These are phyloP conservation scores for Cornus controversa DNA, from an alignment of 148 eudicot species.

Conservation along the genomic window DNA sequence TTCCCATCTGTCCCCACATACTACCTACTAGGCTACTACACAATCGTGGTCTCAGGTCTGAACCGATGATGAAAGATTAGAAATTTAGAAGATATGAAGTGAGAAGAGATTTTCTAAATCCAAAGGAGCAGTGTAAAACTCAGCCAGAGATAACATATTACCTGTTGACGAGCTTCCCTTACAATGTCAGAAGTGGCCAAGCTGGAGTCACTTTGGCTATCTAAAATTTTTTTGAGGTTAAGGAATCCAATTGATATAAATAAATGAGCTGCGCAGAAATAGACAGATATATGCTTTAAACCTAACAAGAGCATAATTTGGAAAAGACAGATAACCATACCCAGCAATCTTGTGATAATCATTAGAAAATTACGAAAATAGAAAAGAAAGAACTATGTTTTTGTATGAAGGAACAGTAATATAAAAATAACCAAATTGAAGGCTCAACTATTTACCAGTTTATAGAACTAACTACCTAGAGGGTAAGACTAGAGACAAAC, in stretches of 20 bases:
- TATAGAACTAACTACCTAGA: too few species aligned
- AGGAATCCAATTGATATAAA: conserved; percentile 20
- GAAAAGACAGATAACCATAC: neutral
- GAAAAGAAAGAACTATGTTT: neutral
- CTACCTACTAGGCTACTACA: neutral
- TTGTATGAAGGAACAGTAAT: neutral
- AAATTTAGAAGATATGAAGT: neutral
- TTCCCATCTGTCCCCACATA: neutral
- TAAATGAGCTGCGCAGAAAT: neutral
- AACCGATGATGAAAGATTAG: neutral
- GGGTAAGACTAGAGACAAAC: too few species aligned
- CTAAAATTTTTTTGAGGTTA: conserved; percentile 44
- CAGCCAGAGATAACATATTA: conserved; percentile 14
- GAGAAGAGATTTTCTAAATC: neutral
- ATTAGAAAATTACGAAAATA: too few species aligned
- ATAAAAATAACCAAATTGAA: neutral
- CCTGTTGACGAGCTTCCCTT: conserved; percentile 83
- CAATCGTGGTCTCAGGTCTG: neutral
- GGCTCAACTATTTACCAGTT: neutral
- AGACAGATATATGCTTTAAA: neutral
- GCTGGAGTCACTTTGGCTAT: conserved; percentile 87
- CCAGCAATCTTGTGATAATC: neutral
- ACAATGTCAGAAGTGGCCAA: conserved; percentile 60
- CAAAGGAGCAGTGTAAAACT: neutral
- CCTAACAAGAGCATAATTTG: conserved; percentile 1